These are phyloP conservation scores for Nasturtium officinale DNA, from an alignment of 345 rosid genomes.

Conservation along the genomic window DNA sequence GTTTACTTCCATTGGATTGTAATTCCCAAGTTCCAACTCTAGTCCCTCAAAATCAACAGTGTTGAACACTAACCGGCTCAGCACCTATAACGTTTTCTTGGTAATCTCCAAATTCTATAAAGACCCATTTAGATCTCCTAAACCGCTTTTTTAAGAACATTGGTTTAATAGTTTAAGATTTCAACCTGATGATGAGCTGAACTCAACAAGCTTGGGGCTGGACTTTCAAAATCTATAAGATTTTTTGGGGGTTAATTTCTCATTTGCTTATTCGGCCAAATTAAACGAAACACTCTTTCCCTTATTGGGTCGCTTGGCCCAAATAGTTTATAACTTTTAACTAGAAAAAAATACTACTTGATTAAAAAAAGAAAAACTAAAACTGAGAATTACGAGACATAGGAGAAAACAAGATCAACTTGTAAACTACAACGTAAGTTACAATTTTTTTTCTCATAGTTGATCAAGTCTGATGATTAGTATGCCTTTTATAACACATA, in stretches of 20 bases:
- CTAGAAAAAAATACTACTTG: background rate
- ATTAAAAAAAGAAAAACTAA: background rate
- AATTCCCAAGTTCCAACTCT: background rate
- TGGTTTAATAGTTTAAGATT: too few relatives aligned
- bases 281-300: background rate
- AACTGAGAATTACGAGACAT: background rate
- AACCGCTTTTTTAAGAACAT: background rate
- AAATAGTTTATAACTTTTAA: background rate
- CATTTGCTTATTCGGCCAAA: background rate
- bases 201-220: background rate
- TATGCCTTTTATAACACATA: background rate
- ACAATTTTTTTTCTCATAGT: background rate
- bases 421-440: background rate
- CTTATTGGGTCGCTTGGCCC: background rate
- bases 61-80: too few relatives aligned
- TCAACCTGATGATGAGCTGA: too few relatives aligned
- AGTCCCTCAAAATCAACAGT: too few relatives aligned
- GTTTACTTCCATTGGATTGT: background rate
- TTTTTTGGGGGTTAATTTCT: too few relatives aligned
- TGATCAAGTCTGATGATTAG: background rate
- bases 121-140: too few relatives aligned
- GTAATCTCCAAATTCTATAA: too few relatives aligned
- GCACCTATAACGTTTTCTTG: too few relatives aligned
- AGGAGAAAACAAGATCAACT: background rate
- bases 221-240: too few relatives aligned